Evolutionary conservation across 371 early-diverging fungal genomes (phyloP).

Genomic region (Rhizopus stolonifer): DNA sequence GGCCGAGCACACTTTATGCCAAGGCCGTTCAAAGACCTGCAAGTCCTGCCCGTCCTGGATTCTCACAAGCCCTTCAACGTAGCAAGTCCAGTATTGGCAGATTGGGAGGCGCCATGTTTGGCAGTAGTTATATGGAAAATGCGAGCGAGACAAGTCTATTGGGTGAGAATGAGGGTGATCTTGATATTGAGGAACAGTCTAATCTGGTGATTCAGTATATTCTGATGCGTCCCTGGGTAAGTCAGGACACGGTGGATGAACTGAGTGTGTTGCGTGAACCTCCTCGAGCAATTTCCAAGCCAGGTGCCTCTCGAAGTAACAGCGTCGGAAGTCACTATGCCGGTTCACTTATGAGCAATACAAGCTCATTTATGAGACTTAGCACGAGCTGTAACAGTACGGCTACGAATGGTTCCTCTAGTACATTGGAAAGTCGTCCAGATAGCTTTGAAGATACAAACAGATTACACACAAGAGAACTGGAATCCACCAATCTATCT

Average conservation of each 20-base stretch:
- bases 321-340: slow-evolving; percentile 38
- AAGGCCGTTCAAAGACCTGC: slow-evolving; percentile 5
- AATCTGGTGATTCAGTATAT: slow-evolving; percentile 65
- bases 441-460: slow-evolving; percentile 40
- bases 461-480: neutral
- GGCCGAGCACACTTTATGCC: slow-evolving; percentile 20
- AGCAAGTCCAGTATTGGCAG: slow-evolving; percentile 51
- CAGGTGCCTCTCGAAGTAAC: neutral
- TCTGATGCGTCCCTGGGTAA: slow-evolving; percentile 50
- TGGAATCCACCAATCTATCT: neutral
- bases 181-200: slow-evolving; percentile 35
- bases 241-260: slow-evolving; percentile 75
- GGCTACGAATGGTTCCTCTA: slow-evolving; percentile 16
- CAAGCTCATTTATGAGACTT: slow-evolving; percentile 34
- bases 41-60: slow-evolving; percentile 50
- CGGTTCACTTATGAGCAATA: slow-evolving; percentile 29
- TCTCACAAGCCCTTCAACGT: slow-evolving; percentile 55
- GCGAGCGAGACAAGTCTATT: neutral
- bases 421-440: slow-evolving; percentile 23
- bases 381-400: slow-evolving; percentile 24
- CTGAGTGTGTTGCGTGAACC: slow-evolving; percentile 67
- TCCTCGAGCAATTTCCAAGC: slow-evolving; percentile 17
- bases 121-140: slow-evolving; percentile 3
- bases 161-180: slow-evolving; percentile 22
- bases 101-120: slow-evolving; percentile 38